Percentiles rank a stretch among this genome's conserved stretches.
These are phyloP conservation scores for Sonneratia alba DNA, from an alignment of 345 rosid genomes.

Conservation along the genomic window DNA sequence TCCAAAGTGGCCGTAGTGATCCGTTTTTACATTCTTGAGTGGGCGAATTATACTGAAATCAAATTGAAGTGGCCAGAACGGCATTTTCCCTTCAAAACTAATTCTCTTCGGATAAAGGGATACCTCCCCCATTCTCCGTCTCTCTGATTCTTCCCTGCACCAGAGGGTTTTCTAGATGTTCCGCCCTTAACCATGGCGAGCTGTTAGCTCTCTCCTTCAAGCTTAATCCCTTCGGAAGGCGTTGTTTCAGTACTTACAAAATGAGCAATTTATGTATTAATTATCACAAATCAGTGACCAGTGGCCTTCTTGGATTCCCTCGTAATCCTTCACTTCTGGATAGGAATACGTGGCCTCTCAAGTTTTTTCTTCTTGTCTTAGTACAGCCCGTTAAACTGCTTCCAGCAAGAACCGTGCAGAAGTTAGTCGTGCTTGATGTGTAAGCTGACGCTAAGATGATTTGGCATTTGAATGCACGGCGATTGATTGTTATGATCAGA, in stretches of 20 bases:
- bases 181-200: background rate
- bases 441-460: background rate
- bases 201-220: background rate
- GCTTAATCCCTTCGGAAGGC: background rate
- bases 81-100: background rate
- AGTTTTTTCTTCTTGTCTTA: background rate
- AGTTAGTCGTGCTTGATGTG: too few species aligned
- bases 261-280: background rate
- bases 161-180: too few species aligned
- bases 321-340: too few species aligned
- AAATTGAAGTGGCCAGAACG: too few species aligned
- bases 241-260: background rate
- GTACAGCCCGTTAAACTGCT: background rate
- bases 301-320: background rate
- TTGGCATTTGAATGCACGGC: background rate
- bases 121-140: background rate
- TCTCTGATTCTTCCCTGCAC: too few species aligned
- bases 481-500: background rate
- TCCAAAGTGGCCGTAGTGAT: too few species aligned
- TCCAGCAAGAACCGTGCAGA: background rate
- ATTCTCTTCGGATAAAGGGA: background rate
- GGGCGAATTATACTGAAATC: too few species aligned
- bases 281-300: background rate
- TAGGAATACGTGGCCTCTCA: background rate
- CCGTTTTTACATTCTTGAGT: too few species aligned